A percentile compares a stretch with the other conserved stretches of the same genome.
Conservation (phyloP, 768 basidiomycete species). For the Mycena pura region DNA sequence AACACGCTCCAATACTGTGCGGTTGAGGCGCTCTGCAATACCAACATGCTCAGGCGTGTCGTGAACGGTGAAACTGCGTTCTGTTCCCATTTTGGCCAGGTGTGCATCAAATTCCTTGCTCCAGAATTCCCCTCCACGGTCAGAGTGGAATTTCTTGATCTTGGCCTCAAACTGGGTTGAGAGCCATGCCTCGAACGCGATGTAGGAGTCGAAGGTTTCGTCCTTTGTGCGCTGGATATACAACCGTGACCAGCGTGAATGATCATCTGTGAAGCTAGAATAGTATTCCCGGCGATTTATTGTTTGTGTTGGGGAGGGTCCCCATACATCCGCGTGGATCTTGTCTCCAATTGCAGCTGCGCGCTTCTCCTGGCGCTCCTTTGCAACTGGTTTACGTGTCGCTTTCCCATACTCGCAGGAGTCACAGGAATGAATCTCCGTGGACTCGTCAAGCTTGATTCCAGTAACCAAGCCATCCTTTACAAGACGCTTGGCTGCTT, state of each 20-base stretch:
- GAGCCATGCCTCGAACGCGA: constrained; percentile 30
- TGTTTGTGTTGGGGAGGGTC: constrained; percentile 37
- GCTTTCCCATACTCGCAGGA: constrained; percentile 39
- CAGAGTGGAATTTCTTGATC: constrained; percentile 36
- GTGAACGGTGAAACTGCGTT: constrained; percentile 29
- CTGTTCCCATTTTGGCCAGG: constrained; percentile 29
- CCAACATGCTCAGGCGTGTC: too few relatives aligned
- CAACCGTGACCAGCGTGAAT: background rate
- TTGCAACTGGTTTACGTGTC: constrained; percentile 34
- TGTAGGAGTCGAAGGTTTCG: constrained; percentile 30
- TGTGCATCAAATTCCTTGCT: constrained; percentile 28
- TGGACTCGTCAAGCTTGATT: constrained; percentile 30
- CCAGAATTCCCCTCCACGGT: constrained; percentile 38
- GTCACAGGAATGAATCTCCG: constrained; percentile 33
- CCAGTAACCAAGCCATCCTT: constrained; percentile 35
- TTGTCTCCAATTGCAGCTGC: constrained; percentile 35
- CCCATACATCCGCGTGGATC: constrained; percentile 45
- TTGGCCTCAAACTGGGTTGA: constrained; percentile 32
- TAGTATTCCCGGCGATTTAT: constrained; percentile 17
- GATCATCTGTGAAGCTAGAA: background rate
- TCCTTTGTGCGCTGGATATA: constrained; percentile 19
- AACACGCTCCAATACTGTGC: constrained; percentile 35
- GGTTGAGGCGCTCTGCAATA: constrained; percentile 43
- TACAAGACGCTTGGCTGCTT: constrained; percentile 32
- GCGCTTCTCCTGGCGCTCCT: constrained; percentile 29